Base-by-base conservation (phyloP, 345 rosid genomes). In the Abelmoschus esculentus region DNA sequence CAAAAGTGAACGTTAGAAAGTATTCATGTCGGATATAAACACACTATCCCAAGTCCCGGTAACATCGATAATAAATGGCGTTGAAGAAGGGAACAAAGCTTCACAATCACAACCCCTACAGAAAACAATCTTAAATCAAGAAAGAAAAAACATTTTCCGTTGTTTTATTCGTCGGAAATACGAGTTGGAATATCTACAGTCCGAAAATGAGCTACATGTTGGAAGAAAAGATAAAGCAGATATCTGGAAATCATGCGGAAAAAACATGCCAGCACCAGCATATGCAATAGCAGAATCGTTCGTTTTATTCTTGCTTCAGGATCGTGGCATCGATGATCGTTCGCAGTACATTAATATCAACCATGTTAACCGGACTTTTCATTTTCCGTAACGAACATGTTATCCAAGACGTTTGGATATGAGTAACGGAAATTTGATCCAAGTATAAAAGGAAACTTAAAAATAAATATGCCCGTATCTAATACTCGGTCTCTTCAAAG, bases 231-330 rank as follows among this genome's bases (percentile, higher is more conserved):
- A 12, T 3, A 10, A 63, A 4, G n/a, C 10, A 40, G 28, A 13
- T 32, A 32, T 60, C 12, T 60, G 15, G 7, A 6, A n/a, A 61
- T 15, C 14, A n/a, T 34, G 28, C 9, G 17, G 9, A 61, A 61
- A 31, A 32, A 60, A 61, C 26, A 61, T 62, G 67, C 50, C 52
- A 62, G 52, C 50, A 40, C 50, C 52, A 62, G 52, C 50, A 40
- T 18, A 7, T 62, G 49, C 52, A 38, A 13, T 14, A 63, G 52
- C 29, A 2, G 61, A 26, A 56, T 56, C 0, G 14, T 56, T 56
- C 5, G 17, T 56, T 56, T 56, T 10, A 46, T 46, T 46, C 50
- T 13, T 9, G 50, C 59, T 55, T 9, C 59, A 11, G 13, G 59
- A 55, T 53, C 18, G 10, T 17, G 57, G 28, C 57, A 60, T 9